Evolutionary conservation across 169 alveolate genomes (phyloP).

Genomic region (Plasmodium relictum): DNA sequence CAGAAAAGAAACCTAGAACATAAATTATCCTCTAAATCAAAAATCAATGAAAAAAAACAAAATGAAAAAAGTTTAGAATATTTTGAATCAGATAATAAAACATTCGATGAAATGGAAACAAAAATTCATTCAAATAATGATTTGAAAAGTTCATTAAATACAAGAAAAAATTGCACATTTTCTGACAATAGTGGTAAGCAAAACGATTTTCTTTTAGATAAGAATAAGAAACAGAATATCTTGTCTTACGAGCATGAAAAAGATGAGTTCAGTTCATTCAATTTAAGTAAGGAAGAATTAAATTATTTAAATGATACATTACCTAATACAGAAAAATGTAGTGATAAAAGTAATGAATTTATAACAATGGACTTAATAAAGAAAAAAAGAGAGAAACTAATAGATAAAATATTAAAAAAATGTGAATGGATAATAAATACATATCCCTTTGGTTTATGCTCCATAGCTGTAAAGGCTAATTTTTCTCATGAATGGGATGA

Average conservation of each 20-base stretch:
- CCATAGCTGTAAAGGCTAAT: constrained; percentile 35
- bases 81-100: constrained; percentile 23
- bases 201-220: not conserved
- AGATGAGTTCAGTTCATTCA: constrained; percentile 21
- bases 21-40: constrained; percentile 17
- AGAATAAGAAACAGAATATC: not conserved
- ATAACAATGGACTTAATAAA: constrained; percentile 49
- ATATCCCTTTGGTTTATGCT: constrained; percentile 72
- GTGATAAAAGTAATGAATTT: constrained; percentile 29
- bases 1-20: constrained; percentile 24
- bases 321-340: constrained; percentile 34
- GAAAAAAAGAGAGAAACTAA: constrained; percentile 68
- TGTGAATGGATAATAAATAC: constrained; percentile 77
- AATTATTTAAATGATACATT: constrained; percentile 19
- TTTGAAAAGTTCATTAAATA: not conserved
- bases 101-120: constrained; percentile 3
- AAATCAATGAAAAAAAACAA: constrained; percentile 25
- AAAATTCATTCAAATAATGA: not conserved
- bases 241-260: not conserved
- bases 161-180: not conserved
- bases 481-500: constrained; percentile 76
- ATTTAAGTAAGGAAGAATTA: constrained; percentile 41
- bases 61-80: constrained; percentile 50
- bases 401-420: constrained; percentile 63
- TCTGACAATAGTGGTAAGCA: constrained; percentile 2